These are phyloP conservation scores for Leishmania gerbilli DNA, from an alignment of 208 protist species.

Conservation along the genomic window DNA sequence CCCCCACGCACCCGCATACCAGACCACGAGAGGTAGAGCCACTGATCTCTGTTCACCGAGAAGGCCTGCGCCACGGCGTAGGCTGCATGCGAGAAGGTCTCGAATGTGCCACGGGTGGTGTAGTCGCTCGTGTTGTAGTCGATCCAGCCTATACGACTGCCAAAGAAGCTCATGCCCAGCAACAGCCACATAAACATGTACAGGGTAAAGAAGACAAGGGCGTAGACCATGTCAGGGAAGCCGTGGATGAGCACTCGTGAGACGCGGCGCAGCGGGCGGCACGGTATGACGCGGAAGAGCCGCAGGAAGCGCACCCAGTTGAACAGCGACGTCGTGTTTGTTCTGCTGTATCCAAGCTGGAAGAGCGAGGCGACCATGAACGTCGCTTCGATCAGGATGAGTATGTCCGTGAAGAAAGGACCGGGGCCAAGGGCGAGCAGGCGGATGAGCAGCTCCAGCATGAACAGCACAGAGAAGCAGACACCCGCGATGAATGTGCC, in stretches of 20 bases:
- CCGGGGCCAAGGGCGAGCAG: conserved; percentile 79
- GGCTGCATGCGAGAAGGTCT: conserved; percentile 78
- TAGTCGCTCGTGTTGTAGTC: conserved; percentile 44
- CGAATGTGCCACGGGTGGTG: conserved; percentile 70
- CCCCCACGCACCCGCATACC: conserved; percentile 79
- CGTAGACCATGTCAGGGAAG: conserved; percentile 84
- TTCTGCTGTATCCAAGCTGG: conserved; percentile 85
- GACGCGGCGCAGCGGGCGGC: conserved; percentile 67
- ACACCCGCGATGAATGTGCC: conserved; percentile 70
- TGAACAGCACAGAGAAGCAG: conserved; percentile 83
- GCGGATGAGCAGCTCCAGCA: conserved; percentile 84
- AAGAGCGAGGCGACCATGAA: conserved; percentile 86
- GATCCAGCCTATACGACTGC: conserved; percentile 67
- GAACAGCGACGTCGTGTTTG: conserved; percentile 85
- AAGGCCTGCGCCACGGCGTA: conserved; percentile 89
- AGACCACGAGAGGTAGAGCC: conserved; percentile 86
- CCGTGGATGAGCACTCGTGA: conserved; percentile 79
- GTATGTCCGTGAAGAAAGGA: conserved; percentile 73
- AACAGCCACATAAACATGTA: conserved; percentile 94
- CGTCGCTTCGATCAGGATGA: conserved; percentile 75
- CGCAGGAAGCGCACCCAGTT: conserved; percentile 89
- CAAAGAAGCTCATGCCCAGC: conserved; percentile 93
- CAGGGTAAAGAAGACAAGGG: conserved; percentile 83
- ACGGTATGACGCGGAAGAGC: conserved; percentile 66
- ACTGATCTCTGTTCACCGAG: conserved; percentile 82